Base-by-base conservation (phyloP, 352 stramenopile species). In the Phytopythium delawarense region DNA sequence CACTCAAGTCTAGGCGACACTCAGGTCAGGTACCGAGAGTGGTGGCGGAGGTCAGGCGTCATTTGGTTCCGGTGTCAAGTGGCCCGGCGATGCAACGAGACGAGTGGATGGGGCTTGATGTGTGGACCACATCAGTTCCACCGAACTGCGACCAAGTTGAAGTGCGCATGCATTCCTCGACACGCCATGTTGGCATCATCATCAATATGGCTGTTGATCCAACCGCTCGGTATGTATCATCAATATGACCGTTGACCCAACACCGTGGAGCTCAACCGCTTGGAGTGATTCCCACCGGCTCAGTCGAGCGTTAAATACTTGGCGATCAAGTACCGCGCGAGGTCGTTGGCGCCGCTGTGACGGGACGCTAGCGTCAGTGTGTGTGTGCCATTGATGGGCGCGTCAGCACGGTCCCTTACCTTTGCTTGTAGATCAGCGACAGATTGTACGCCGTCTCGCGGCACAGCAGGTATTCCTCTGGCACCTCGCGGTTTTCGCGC, bases 371-470 rank as follows among this genome's bases (percentile, higher is more conserved):
- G 57, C 44, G 37, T 21, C 34, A 62, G 35, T 37, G 34, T 8
- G 34, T 39, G 34, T 1, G 34, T 7, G 34, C 2, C 34, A 39
- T 2, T 30, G 25, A 30, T 1, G 25, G 1, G 25, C 25, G 25
- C 25, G 3, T 3, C 25, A 30, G 3, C 25, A 3, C 25, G 3
- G 2, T 13, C 34, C 34, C n/a, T 37, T 35, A 94, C 86, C 86
- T 94, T 64, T 96, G 80, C 51, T 89, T 88, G 70, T 96, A 96
- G 37, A 96, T 94, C 32, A 96, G 74, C 18, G 84, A 92, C 40
- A 96, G 69, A 46, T 96, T 96, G 71, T 94, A 94, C n/a, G 87
- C 87, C 9, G 87, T 91, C 66, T 96, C 87, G 23, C 81, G 76
- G 57, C 79, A 93, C 16, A 96, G 72, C 50, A 82, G 70, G 53